Base-by-base conservation (phyloP, 257 asterid species). In the Cordia subcordata region DNA sequence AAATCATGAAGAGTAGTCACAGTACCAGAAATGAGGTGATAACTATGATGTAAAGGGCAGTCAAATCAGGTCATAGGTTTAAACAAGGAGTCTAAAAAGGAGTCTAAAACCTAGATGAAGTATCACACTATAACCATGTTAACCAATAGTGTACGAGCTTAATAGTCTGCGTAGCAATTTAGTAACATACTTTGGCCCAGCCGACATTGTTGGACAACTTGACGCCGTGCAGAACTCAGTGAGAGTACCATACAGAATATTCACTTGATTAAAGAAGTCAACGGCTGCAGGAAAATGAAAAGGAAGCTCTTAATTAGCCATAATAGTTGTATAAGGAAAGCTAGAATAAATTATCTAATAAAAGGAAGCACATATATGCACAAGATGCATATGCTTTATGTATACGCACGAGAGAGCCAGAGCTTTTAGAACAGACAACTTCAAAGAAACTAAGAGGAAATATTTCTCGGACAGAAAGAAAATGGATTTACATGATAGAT, bases 191-290 rank as follows among this genome's bases (percentile, higher is more conserved):
- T 58, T 82, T 57, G 80, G 69, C 45, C 89, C 86, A 1, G 89
- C 89, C 1, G 77, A 60, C 89, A 82, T 82, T 49, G 66, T 77
- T 3, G 84, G 82, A 70, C 89, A 82, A 44, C 70, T 64, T 15
- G 70, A n/a, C 13, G 76, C 40, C 8, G 84, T 82, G 75, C 89
- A 82, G 70, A 82, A 82, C 20, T 82, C 89, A 5, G 85, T 79
- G 45, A 82, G 55, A 33, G 89, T 82, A 39, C 79, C 73, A 4
- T 82, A 79, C 20, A 82, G 72, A 54, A 82, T 16, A 71, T 65
- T 69, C 17, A 60, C 80, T 51, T 77, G 84, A 73, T 79, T 79
- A 9, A 77, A 82, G 53, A 82, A 82, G 69, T 82, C 90, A 19
- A 79, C 76, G 60, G 81, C 90, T 82, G 82, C 61, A 72, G 16